Base-by-base conservation (phyloP, 2,329 filamentous ascomycete species). In the Xylaria sp. region DNA sequence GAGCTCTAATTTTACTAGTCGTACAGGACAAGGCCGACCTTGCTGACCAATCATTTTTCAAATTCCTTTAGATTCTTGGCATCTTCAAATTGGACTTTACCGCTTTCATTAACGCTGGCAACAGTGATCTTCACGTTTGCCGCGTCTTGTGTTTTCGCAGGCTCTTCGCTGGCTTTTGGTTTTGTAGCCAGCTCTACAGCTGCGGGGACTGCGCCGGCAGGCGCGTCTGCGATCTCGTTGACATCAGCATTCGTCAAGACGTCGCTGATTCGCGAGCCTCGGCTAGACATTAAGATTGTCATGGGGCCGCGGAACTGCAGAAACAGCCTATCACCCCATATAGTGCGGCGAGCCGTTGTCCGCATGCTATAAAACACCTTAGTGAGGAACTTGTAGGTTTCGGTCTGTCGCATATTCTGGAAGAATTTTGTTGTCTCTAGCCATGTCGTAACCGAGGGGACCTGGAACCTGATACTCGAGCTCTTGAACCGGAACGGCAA, bases 251-350 rank as follows among this genome's bases (percentile, higher is more conserved):
- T 84, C 4, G 90, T 93, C 72, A 99, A 83, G 2, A 92, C 87
- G 72, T 99, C 95, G 61, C 88, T 89, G 50, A 97, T 82, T 18
- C 91, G 86, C 25, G 93, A 88, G 15, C 90, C 94, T n/a, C 95
- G 89, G 60, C 93, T 97, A 71, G 97, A 97, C 75, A 99, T 84
- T 50, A 98, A 85, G 57, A 99, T 87, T 2, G 92, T 97, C 6
- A 88, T 88, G 1, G 96, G 96, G 0, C 96, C 96, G 65, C 90
- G 87, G 78, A 99, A 97, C 76, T 93, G 92, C 36, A 99, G 83
- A 80, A 98, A 98, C 30, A 98, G 84, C 81, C 95, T 84, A 78
- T 99, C 96, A 25, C 96, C 96, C 93, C 94, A 98, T 65, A 99
- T 92, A 1, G 93, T 93, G 75, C 92, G 88, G 68, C 94, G 87